Evolutionary conservation across 345 rosid species (phyloP), one percentile per base, ranked within the genome.

Genomic region (Gynandropsis gynandra): DNA sequence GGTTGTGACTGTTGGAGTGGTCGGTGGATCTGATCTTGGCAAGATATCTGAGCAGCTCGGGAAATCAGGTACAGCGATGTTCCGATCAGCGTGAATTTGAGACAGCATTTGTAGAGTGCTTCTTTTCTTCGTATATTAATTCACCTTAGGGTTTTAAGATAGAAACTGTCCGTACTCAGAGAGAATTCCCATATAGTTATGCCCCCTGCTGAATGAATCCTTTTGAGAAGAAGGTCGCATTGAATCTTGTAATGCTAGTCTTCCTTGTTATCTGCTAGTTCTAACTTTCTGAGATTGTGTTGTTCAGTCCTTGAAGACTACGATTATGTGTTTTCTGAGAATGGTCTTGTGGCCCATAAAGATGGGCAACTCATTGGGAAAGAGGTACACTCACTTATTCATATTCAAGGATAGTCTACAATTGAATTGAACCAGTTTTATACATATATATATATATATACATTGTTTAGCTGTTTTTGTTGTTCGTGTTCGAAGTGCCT

Each of bases 21-120:
- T 87, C 11, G 98, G 98, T 63, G 98, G 98, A 74, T 92, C 98
- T 29, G 95, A 92, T 52, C 82, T 92, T 36, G 56, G 42, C 45
- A 92, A 92, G 80, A 87, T 92, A 64, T 74, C 95, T 13, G 95
- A 92, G 73, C 98, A 92, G 71, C 95, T 92, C 56, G 97, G 98
- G 14, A 69, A 59, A 47, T 56, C 90, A 72, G 97, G 98, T 92
- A 67, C 47, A 16, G 0, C 47, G 42, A 9, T 60, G 51, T 39
- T 66, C 65, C 0, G 50, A 54, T 66, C 56, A 8, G 1, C 1
- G 35, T 11, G 3, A 42, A 31, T 14, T 35, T 0, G 35, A 16
- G 2, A 36, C 11, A 9, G 8, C 10, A 50, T 3, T 44, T 2
- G 37, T 63, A 8, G 10, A 33, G 29, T 24, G 29, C 29, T 24